Evolutionary conservation across 2,329 filamentous ascomycete species (phyloP).

Genomic region (Sclerotinia glacialis): DNA sequence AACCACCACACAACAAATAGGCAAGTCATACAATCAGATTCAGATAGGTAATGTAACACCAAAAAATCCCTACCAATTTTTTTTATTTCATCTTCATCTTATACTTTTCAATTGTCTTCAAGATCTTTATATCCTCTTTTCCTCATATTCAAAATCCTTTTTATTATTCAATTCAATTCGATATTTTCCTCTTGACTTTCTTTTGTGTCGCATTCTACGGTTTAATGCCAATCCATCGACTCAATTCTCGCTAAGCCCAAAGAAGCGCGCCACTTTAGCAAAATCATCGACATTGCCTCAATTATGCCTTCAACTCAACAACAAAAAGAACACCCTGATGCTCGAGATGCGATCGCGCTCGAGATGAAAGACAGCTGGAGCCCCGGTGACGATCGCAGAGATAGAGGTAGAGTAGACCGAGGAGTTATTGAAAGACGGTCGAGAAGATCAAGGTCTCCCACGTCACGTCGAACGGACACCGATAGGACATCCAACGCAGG

Average conservation of each 20-base stretch:
- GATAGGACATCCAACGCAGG: slow-evolving; percentile 37
- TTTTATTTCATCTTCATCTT: slow-evolving; percentile 11
- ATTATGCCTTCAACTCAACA: slow-evolving; percentile 21
- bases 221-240: slow-evolving; percentile 23
- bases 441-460: slow-evolving; percentile 41
- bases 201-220: slow-evolving; percentile 22
- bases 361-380: slow-evolving; percentile 46
- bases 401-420: slow-evolving; percentile 44
- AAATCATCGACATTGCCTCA: slow-evolving; percentile 23
- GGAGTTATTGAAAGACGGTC: slow-evolving; percentile 37
- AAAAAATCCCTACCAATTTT: slow-evolving; percentile 10
- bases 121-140: neutral
- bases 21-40: slow-evolving; percentile 22
- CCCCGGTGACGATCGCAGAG: slow-evolving; percentile 44
- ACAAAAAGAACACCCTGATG: slow-evolving; percentile 22
- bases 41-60: slow-evolving; percentile 22
- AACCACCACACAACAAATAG: slow-evolving; percentile 5
- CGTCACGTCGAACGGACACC: slow-evolving; percentile 39
- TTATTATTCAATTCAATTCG: neutral
- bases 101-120: neutral
- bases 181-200: neutral
- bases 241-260: slow-evolving; percentile 24
- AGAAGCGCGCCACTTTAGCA: slow-evolving; percentile 24
- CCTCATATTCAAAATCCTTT: neutral
- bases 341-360: slow-evolving; percentile 40